Evolutionary conservation across 2,329 filamentous ascomycete genomes (phyloP).

Genomic region (Fusarium drepaniforme): DNA sequence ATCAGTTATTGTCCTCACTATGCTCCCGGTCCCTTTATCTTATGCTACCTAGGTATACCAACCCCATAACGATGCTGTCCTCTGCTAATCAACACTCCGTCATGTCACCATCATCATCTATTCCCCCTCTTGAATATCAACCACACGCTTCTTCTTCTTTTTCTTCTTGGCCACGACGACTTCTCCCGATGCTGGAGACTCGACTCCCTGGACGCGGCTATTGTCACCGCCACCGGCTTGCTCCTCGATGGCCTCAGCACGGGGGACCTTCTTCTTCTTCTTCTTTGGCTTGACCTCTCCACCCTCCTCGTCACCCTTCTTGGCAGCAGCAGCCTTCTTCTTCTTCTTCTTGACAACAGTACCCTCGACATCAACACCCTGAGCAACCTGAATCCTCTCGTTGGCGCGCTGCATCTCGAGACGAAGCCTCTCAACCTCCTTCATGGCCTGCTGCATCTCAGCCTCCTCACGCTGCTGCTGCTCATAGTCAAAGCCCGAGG

Average conservation of each 20-base stretch:
- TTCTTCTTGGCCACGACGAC: constrained; percentile 60
- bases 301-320: constrained; percentile 52
- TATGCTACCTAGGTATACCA: constrained; percentile 19
- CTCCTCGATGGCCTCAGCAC: constrained; percentile 26
- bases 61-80: constrained; percentile 10
- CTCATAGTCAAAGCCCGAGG: constrained; percentile 68
- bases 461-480: constrained; percentile 80
- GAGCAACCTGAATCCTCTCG: constrained; percentile 78
- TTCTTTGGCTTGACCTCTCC: constrained; percentile 40
- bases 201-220: constrained; percentile 29
- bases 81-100: not conserved
- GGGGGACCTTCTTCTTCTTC: constrained; percentile 51
- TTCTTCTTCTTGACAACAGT: constrained; percentile 76
- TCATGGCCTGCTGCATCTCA: constrained; percentile 90
- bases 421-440: constrained; percentile 86
- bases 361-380: constrained; percentile 75
- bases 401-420: constrained; percentile 90
- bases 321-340: constrained; percentile 57
- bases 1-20: constrained; percentile 19
- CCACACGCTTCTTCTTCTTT: constrained; percentile 56
- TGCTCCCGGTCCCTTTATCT: not conserved
- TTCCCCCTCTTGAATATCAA: constrained; percentile 44
- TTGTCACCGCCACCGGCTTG: constrained; percentile 30
- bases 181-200: constrained; percentile 36
- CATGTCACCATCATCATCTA: constrained; percentile 3